These are phyloP conservation scores for Xylariaceae sp. DNA, from an alignment of 2,329 filamentous ascomycete genomes.

Conservation along the genomic window DNA sequence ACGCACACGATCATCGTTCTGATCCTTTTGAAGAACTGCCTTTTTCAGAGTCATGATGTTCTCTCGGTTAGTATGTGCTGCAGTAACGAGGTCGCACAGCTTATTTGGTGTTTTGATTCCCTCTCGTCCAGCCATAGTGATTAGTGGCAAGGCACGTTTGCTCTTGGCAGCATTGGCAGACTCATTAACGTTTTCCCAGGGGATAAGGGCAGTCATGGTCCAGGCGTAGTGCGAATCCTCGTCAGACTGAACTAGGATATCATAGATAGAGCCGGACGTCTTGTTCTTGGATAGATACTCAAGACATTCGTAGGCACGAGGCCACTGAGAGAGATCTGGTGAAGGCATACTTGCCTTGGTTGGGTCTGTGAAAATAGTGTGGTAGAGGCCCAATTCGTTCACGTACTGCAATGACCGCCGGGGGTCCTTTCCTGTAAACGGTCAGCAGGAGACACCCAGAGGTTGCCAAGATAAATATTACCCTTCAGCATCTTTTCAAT, in stretches of 20 bases:
- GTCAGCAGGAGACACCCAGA: constrained; percentile 4
- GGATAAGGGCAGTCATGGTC: constrained; percentile 68
- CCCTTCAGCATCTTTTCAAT: constrained; percentile 87
- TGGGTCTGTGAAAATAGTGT: constrained; percentile 69
- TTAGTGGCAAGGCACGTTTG: constrained; percentile 53
- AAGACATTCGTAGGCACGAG: constrained; percentile 58
- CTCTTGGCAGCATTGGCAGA: constrained; percentile 36
- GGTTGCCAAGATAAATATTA: constrained; percentile 24
- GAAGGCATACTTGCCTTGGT: constrained; percentile 44
- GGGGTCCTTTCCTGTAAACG: constrained; percentile 29
- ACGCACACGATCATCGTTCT: constrained; percentile 51
- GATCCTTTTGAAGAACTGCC: constrained; percentile 42
- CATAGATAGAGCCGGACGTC: constrained; percentile 44
- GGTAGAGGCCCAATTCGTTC: constrained; percentile 61
- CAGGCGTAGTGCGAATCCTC: constrained; percentile 69
- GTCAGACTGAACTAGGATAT: constrained; percentile 54
- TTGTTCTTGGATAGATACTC: constrained; percentile 42
- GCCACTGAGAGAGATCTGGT: constrained; percentile 58
- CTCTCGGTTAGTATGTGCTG: constrained; percentile 55
- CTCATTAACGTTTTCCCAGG: constrained; percentile 57
- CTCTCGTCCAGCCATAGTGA: constrained; percentile 63
- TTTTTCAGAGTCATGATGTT: constrained; percentile 61
- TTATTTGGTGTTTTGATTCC: constrained; percentile 78
- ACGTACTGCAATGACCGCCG: constrained; percentile 44
- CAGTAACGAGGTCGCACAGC: constrained; percentile 60